Base-by-base conservation (phyloP, 2,329 filamentous ascomycete species). In the Fusarium kyushuense region DNA sequence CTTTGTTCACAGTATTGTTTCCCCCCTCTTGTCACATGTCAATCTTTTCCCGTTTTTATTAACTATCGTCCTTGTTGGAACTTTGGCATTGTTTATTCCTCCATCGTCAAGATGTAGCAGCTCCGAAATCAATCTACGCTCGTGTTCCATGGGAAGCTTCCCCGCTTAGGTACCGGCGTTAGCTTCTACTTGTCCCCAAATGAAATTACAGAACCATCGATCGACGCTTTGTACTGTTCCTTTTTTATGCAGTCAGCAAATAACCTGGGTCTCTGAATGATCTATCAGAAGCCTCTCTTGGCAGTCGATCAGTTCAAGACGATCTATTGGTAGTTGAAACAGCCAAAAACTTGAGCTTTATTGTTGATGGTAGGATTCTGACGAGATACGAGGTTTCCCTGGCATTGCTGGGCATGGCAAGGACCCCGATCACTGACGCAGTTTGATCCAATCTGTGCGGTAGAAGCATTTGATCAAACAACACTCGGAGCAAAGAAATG, bases 121-220 rank as follows among this genome's bases (percentile, higher is more conserved):
- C 10, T 25, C 36, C 32, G 32, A 35, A 36, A 45, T 6, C 5
- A 33, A 47, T 55, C 21, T 47, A 33, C 63, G 62, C 47, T 11
- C 41, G 10, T 46, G 16, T 30, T 17, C 16, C 35, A 33, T 9
- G 11, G 9, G n/a, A 19, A 25, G 19, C 41, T 40, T 52, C 53
- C 30, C 55, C 21, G 41, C 49, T n/a, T 5, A 25, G 21, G 40
- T 25, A 21, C 32, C 46, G 42, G 41, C 33, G 52, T 63, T 58
- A 30, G 14, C 66, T 59, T 67, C 62, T 29, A 54, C 42, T 69
- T 57, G 57, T 65, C 46, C 47, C 55, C 54, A 17, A 69, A 55
- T 58, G 21, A n/a, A 14, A 40, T 55, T 62, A 46, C 40, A 53
- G 30, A 54, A 57, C 38, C 17, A 29, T 19, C 30, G 13, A 29